phyloP scores from a whole-genome alignment of 1,284 basidiomycete genomes.

The Peniophora sp. region DNA sequence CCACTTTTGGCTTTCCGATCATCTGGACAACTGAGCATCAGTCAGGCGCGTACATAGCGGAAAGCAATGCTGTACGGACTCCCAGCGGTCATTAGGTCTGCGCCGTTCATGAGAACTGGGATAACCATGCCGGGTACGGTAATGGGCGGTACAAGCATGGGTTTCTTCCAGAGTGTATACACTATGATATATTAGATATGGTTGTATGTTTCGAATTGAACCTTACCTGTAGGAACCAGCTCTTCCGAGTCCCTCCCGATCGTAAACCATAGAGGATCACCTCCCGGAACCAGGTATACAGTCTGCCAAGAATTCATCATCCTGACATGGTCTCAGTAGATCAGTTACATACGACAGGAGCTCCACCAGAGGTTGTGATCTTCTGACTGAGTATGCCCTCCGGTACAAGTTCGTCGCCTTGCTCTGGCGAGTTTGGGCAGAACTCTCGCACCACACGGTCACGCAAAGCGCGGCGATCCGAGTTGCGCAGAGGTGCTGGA shows the following conservation, averaged over 20 bases:
- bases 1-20: slow-evolving; percentile 37
- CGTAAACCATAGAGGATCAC: slow-evolving; percentile 80
- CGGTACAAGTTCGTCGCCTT: slow-evolving; percentile 57
- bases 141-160: slow-evolving; percentile 53
- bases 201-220: neutral
- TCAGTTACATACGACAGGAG: slow-evolving; percentile 47
- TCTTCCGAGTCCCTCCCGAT: slow-evolving; percentile 59
- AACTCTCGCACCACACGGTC: slow-evolving; percentile 47
- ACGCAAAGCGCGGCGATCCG: slow-evolving; percentile 62
- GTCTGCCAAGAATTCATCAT: slow-evolving; percentile 27
- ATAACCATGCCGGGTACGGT: slow-evolving; percentile 60
- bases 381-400: slow-evolving; percentile 62
- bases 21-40: slow-evolving; percentile 29
- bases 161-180: slow-evolving; percentile 70
- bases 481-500: slow-evolving; percentile 56
- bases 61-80: slow-evolving; percentile 33
- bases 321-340: neutral
- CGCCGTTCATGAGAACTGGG: slow-evolving; percentile 58
- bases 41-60: slow-evolving; percentile 3
- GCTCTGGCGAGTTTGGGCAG: slow-evolving; percentile 34
- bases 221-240: slow-evolving; percentile 60
- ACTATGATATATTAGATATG: slow-evolving; percentile 22
- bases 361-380: slow-evolving; percentile 52
- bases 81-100: slow-evolving; percentile 76
- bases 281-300: slow-evolving; percentile 57